Percentiles rank a stretch among this genome's conserved stretches.
phyloP scores from a whole-genome alignment of 2,329 filamentous ascomycete genomes.

The Verticillium zaregamsianum region DNA sequence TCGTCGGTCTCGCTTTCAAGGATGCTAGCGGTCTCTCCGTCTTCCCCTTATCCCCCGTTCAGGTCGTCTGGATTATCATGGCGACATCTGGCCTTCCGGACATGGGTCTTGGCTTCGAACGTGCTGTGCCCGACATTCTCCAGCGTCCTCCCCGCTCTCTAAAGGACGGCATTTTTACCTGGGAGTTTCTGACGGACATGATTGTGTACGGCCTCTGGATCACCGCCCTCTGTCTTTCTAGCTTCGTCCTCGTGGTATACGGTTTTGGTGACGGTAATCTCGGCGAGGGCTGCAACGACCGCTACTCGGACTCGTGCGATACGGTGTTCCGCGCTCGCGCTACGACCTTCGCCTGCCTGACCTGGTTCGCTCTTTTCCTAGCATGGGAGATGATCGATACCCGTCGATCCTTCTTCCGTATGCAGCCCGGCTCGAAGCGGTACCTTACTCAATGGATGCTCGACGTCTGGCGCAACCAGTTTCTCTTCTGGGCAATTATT shows the following conservation, averaged over 20 bases:
- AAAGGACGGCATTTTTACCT: slow-evolving; percentile 49
- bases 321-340: slow-evolving; percentile 59
- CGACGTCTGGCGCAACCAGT: slow-evolving; percentile 48
- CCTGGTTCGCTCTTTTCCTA: slow-evolving; percentile 63
- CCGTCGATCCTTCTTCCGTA: slow-evolving; percentile 61
- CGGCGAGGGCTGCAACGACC: slow-evolving; percentile 48
- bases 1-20: slow-evolving; percentile 63
- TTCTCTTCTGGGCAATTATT: slow-evolving; percentile 44
- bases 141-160: slow-evolving; percentile 46
- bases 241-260: slow-evolving; percentile 7
- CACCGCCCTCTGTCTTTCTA: slow-evolving; percentile 38
- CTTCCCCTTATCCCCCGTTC: slow-evolving; percentile 61
- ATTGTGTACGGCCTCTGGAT: slow-evolving; percentile 58
- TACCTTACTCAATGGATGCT: slow-evolving; percentile 55
- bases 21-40: slow-evolving; percentile 55
- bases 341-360: slow-evolving; percentile 62
- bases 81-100: slow-evolving; percentile 63
- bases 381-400: slow-evolving; percentile 66
- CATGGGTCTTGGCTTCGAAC: slow-evolving; percentile 64
- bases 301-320: slow-evolving; percentile 43
- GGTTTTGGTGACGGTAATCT: slow-evolving; percentile 45
- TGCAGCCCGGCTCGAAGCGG: slow-evolving; percentile 52
- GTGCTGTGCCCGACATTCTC: slow-evolving; percentile 59
- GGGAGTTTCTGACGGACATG: slow-evolving; percentile 56
- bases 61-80: slow-evolving; percentile 71